Evolutionary conservation across 345 rosid genomes (phyloP).

Genomic region (Eucalyptus grandis): DNA sequence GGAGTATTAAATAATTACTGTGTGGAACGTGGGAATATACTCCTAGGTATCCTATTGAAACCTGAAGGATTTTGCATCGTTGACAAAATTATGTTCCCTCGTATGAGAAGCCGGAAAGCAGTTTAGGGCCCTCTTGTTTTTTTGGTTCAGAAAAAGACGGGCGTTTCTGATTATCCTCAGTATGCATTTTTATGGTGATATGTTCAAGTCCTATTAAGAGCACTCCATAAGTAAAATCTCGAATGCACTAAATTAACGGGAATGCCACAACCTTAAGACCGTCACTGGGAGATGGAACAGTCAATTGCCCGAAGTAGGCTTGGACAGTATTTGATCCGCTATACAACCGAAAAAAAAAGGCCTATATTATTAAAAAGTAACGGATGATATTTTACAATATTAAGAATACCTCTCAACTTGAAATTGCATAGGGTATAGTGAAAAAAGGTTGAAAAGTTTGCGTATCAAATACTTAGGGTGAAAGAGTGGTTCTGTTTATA

Average conservation of each 20-base stretch:
- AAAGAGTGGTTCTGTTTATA: background rate
- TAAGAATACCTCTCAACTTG: background rate
- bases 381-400: background rate
- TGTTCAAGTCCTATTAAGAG: background rate
- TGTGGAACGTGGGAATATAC: background rate
- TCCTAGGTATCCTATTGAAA: background rate
- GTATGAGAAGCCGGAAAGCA: background rate
- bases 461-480: background rate
- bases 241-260: background rate
- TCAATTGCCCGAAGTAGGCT: background rate
- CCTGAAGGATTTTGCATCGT: background rate
- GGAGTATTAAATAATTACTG: background rate
- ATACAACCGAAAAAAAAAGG: background rate
- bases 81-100: background rate
- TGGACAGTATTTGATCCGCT: background rate
- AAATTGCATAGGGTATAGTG: background rate
- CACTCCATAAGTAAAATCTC: background rate
- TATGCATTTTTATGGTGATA: background rate
- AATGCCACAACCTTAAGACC: background rate
- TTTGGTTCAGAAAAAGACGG: background rate
- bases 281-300: background rate
- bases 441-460: background rate
- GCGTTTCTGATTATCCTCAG: background rate
- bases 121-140: background rate
- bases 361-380: background rate